A percentile compares a stretch with the other conserved stretches of the same genome.
These are phyloP conservation scores for Heterotrichella gracilis DNA, from an alignment of 352 stramenopile genomes.

Conservation along the genomic window DNA sequence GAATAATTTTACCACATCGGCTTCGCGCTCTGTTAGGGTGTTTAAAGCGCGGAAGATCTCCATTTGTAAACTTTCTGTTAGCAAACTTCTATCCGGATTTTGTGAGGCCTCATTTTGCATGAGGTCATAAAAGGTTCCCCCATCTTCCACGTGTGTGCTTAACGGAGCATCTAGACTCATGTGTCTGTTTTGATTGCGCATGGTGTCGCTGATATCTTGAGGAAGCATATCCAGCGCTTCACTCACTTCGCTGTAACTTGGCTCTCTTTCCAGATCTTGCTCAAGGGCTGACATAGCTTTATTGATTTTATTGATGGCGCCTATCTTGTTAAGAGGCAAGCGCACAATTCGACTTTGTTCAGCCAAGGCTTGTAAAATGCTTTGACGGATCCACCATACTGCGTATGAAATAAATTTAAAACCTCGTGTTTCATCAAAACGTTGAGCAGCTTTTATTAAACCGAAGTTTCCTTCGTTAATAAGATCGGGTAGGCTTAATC, in stretches of 20 bases:
- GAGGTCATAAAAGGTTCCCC: neutral
- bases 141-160: neutral
- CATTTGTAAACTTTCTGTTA: neutral
- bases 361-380: neutral
- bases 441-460: neutral
- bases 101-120: neutral
- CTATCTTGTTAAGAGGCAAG: neutral
- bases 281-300: neutral
- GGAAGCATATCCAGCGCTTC: neutral
- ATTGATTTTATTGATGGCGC: neutral
- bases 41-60: neutral
- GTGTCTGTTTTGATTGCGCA: neutral
- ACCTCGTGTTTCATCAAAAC: neutral
- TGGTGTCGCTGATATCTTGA: neutral
- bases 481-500: neutral
- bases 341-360: neutral
- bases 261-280: neutral
- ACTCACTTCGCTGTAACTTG: neutral
- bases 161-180: neutral
- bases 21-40: neutral
- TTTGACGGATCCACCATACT: neutral
- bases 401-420: conserved; percentile 1
- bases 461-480: conserved; percentile 8
- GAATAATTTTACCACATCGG: neutral
- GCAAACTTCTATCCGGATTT: neutral